Base-by-base conservation (phyloP, 176 grass and related monocot species). In the Echinochloa phyllopogon region DNA sequence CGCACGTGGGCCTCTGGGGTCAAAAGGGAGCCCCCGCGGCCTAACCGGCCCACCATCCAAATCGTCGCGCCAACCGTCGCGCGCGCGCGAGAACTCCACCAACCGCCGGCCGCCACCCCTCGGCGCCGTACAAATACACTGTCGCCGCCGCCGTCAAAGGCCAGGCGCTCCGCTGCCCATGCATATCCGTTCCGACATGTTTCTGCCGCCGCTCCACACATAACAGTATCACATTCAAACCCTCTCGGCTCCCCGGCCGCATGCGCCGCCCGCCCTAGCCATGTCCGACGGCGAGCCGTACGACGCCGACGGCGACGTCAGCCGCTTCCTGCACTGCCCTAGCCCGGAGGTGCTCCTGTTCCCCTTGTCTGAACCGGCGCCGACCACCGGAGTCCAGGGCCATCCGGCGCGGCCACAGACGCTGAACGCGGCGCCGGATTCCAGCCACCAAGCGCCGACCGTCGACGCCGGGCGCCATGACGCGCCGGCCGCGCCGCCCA, bases 241-340 rank as follows among this genome's bases (percentile, higher is more conserved):
- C 10, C 21, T 70, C 11, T 25, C 24, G n/a, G n/a, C n/a, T n/a
- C n/a, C n/a, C n/a, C n/a, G n/a, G n/a, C n/a, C n/a, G 4, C 69
- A 8, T 47, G 43, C 69, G 44, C 23, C 44, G 23, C 13, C 44
- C 17, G 9, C 44, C 44, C 17, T 23, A 27, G 14, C 69, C 65
- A 68, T 68, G 67, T 23, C 67, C 40, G 69, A 72, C 24, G 70
- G 33, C 50, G 49, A 55, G 10, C 5, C 24, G 48, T 75, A 75
- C 72, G 72, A 76, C 12, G 1, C 74, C 12, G 51, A 58, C 37
- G 52, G 74, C 52, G 74, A 76, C 38, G 74, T 76, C 33, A 7
- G 51, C 74, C 74, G 74, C 52, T 76, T 23, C 74, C 74, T 76
- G 52, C 20, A 24, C 2, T 58, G 36, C 21, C 36, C 51, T 8